Percentiles rank a stretch among this genome's conserved stretches.
Evolutionary conservation across 805 yeast genomes (phyloP).

Genomic region (Candida nonsorbophila): DNA sequence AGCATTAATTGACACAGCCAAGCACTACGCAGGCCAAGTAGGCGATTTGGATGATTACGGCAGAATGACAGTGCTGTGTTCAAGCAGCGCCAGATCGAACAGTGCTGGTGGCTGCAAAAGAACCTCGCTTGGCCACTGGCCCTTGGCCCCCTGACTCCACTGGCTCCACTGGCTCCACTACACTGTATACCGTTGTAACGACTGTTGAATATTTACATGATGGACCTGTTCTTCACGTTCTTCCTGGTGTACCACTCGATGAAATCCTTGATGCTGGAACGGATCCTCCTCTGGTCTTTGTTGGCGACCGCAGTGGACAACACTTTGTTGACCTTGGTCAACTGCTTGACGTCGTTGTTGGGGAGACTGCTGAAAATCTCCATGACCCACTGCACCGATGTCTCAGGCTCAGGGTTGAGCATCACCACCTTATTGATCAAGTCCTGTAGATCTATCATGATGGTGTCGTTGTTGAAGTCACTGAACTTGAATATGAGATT

Average conservation of each 20-base stretch:
- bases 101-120: no score
- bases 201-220: no score
- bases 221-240: conserved; percentile 45
- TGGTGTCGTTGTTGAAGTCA: conserved; percentile 35
- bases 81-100: no score
- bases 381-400: conserved; percentile 56
- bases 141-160: no score
- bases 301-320: conserved; percentile 57
- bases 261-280: conserved; percentile 70
- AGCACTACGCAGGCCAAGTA: no score
- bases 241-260: conserved; percentile 79
- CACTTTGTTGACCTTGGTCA: conserved; percentile 53
- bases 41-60: no score
- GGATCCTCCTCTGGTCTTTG: conserved; percentile 67
- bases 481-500: conserved; percentile 74
- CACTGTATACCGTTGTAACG: no score
- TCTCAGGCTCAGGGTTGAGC: conserved; percentile 39
- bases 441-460: conserved; percentile 70
- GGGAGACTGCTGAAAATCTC: conserved; percentile 55
- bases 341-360: conserved; percentile 62
- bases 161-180: no score
- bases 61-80: no score
- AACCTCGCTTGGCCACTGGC: no score
- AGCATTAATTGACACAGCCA: no score
- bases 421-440: conserved; percentile 60